A percentile compares a stretch with the other conserved stretches of the same genome.
Conservation (phyloP, 2,329 filamentous ascomycete genomes). For the Monilinia vaccinii-corymbosi region DNA sequence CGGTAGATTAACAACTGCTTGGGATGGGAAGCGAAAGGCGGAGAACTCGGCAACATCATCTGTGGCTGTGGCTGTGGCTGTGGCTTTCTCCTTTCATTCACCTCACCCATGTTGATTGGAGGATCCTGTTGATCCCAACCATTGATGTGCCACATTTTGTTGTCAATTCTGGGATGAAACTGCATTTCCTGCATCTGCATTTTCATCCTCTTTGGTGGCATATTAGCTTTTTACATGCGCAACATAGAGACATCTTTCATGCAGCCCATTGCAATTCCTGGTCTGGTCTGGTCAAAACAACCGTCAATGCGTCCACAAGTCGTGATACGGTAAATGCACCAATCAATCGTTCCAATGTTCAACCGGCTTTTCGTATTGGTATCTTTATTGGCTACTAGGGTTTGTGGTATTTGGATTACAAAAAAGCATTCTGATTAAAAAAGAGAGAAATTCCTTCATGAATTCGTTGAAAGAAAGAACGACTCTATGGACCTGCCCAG, state of each 20-base stretch:
- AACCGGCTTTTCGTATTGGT: neutral
- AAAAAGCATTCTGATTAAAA: slow-evolving; percentile 27
- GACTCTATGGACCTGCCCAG: slow-evolving; percentile 18
- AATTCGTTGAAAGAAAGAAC: slow-evolving; percentile 22
- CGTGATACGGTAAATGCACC: neutral
- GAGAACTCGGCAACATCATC: slow-evolving; percentile 8
- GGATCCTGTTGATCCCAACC: neutral
- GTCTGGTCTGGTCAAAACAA: neutral
- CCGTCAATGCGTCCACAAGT: neutral
- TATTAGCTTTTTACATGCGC: neutral
- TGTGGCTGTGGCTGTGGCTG: no score
- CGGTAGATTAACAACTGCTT: neutral
- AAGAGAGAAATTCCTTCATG: slow-evolving; percentile 22
- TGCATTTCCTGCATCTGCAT: neutral
- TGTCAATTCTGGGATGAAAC: neutral
- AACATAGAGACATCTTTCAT: neutral
- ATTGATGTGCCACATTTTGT: neutral
- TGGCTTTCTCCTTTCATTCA: neutral
- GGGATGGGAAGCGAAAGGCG: slow-evolving; percentile 4
- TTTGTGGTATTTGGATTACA: slow-evolving; percentile 22
- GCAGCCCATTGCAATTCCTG: neutral
- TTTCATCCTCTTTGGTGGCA: neutral
- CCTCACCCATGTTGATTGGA: neutral
- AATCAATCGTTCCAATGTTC: neutral
- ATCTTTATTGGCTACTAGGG: slow-evolving; percentile 10